Percentiles rank a stretch among this genome's conserved stretches.
phyloP scores from a whole-genome alignment of 495 filamentous ascomycete species.

The Aspergillus mulundensis region DNA sequence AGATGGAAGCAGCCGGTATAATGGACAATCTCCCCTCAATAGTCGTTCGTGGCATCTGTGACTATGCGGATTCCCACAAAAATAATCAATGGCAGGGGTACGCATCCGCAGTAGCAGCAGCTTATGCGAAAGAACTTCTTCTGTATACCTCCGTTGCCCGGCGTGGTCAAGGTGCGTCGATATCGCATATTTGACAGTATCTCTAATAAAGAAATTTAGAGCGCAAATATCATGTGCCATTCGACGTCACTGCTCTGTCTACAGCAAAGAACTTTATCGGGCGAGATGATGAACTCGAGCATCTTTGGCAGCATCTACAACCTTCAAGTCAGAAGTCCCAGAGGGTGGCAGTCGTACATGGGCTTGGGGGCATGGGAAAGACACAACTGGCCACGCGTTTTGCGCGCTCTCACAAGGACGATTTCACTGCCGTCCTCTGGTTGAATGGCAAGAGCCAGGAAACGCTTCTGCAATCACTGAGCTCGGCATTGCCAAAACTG shows the following conservation, averaged over 20 bases:
- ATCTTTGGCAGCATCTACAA: conserved; percentile 22
- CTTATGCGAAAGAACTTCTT: conserved; percentile 19
- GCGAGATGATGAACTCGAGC: conserved; percentile 23
- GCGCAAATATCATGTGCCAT: conserved; percentile 19
- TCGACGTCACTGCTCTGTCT: conserved; percentile 23
- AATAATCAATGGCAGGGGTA: conserved; percentile 37
- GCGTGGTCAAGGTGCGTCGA: no score
- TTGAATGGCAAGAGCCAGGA: conserved; percentile 24
- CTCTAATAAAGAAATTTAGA: no score
- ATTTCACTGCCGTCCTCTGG: conserved; percentile 33
- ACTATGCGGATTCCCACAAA: conserved; percentile 41
- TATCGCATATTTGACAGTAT: no score
- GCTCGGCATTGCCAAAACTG: conserved; percentile 12
- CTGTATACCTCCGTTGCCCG: no score
- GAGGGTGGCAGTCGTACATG: conserved; percentile 30
- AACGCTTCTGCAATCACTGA: conserved; percentile 20
- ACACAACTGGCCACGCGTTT: conserved; percentile 41
- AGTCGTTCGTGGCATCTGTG: conserved; percentile 37
- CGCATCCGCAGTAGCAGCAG: conserved; percentile 33
- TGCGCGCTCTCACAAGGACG: conserved; percentile 25
- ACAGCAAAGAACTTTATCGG: conserved; percentile 27
- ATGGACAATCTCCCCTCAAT: conserved; percentile 35
- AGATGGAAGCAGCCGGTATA: conserved; percentile 45
- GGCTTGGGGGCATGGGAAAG: conserved; percentile 43
- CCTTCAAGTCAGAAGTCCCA: conserved; percentile 16